Evolutionary conservation across 1,139 yeast genomes (phyloP), one percentile per base, ranked within the genome.

Genomic region (Chernovozyma aurita): DNA sequence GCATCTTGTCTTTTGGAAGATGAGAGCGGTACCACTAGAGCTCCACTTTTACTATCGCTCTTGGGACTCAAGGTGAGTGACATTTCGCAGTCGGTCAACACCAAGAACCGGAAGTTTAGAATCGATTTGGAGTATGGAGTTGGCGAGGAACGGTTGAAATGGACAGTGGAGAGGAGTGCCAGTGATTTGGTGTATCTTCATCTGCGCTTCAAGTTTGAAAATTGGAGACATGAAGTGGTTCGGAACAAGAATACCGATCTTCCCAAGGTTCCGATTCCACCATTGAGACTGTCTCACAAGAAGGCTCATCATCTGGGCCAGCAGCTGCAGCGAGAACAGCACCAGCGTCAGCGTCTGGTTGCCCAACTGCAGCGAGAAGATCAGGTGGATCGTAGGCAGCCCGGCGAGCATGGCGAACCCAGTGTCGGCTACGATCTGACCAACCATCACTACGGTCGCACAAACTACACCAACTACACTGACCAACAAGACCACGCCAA

Each of bases 91-190:
- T 55, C 62, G 13, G 53, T 61, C 4, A 49, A 52, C 38, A 70
- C 74, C 3, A 74, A 69, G 42, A 75, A 75, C 41, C 63, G 82
- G 40, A 75, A 67, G 36, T 87, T 75, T 48, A 70, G 74, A 42
- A 64, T 92, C 16, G 85, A 83, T 39, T 64, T 92, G 38, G 96
- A 88, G 52, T 92, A 92, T 52, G 98, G 97, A 2, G 79, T 88
- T 15, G 96, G 96, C 1, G 77, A 79, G 4, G 78, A 83, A 38
- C 65, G 92, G 40, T 66, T 88, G 49, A 75, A 77, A 44, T 94
- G 99, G 98, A 66, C 81, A 1, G 76, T 94, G 6, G 71, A 78
- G 28, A 83, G 83, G 47, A 84, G 79, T 17, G 77, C 82, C 34
- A 78, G 78, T 48, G 96, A 88, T 45, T 67, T 94, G 33, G 62